phyloP scores from a whole-genome alignment of 306 rosid species.

The Albizia julibrissin region DNA sequence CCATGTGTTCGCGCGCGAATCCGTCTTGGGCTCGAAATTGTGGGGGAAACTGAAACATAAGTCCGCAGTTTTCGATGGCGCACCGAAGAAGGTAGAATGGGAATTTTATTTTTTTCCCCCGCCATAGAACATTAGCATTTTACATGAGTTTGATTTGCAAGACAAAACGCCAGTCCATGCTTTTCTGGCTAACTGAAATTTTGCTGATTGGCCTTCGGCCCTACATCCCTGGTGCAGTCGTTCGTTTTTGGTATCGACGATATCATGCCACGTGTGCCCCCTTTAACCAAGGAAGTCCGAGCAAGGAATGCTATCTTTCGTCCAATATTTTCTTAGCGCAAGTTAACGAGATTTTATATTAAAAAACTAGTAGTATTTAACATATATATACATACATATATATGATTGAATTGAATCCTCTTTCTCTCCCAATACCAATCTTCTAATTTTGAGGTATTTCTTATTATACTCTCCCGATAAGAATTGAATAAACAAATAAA shows the following conservation, averaged over 20 bases:
- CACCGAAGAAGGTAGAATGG: not conserved
- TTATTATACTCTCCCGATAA: not conserved
- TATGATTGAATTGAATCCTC: too few species aligned
- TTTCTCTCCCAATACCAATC: not conserved
- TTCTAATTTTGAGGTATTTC: not conserved
- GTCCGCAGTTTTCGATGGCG: slow-evolving; percentile 48
- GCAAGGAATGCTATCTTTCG: too few species aligned
- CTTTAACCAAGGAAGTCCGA: too few species aligned
- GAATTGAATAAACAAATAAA: not conserved
- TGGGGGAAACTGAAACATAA: slow-evolving; percentile 54
- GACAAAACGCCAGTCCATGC: slow-evolving; percentile 22
- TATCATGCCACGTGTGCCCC: not conserved
- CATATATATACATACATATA: too few species aligned
- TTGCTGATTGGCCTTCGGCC: not conserved
- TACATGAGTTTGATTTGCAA: slow-evolving; percentile 34
- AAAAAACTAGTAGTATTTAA: too few species aligned
- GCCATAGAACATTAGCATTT: not conserved
- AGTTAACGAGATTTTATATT: too few species aligned
- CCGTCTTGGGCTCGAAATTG: slow-evolving; percentile 54
- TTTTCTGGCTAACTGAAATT: slow-evolving; percentile 24
- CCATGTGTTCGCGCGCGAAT: not conserved
- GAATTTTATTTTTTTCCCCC: not conserved
- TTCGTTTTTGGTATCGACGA: not conserved
- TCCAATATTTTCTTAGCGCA: too few species aligned
- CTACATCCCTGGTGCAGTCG: not conserved